Base-by-base conservation (phyloP, 805 yeast genomes). In the Cyberlindnera maritima region DNA sequence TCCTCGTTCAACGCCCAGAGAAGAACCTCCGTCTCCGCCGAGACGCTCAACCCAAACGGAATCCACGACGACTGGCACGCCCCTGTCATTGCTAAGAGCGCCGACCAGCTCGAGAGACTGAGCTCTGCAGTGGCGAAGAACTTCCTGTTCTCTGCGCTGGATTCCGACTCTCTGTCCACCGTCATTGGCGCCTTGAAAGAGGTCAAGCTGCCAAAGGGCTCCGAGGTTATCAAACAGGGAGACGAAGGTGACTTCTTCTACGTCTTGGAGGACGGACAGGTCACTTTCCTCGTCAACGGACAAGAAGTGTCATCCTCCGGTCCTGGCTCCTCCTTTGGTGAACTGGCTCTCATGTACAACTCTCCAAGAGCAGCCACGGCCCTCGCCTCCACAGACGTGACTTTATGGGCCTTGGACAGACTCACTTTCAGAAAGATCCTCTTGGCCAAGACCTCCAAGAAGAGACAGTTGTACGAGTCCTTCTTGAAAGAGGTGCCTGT, bases 281-380 rank as follows among this genome's bases (percentile, higher is more conserved):
- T 94, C 47, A 92, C 88, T 52, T 91, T 82, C 60, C 77, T 75
- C 57, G 91, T 86, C 28, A 80, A 88, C 63, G 68, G 64, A 19
- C 64, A 76, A 37, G 77, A 81, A 59, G 92, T 90, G 33, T 83
- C 79, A 62, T 72, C 85, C 1, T 77, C 88, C n/a, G 85, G 88
- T 10, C 81, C 88, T 34, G 97, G 98, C 7, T 80, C 96, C 4
- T 83, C 92, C 38, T 94, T 94, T 68, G 99, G 99, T 63, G 99
- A 94, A 68, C 77, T 94, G 61, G 99, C 99, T 3, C 76, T 94
- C 59, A 90, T 94, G 96, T 92, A 94, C 72, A 92, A 94, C 66
- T 83, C 97, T 17, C 97, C 97, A 52, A 83, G 99, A 69, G 98
- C 98, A 8, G 98, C 98, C 10, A 89, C 98, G 1, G 97, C 88